Evolutionary conservation across 495 filamentous ascomycete genomes (phyloP).

Genomic region (Penicilliopsis zonata): DNA sequence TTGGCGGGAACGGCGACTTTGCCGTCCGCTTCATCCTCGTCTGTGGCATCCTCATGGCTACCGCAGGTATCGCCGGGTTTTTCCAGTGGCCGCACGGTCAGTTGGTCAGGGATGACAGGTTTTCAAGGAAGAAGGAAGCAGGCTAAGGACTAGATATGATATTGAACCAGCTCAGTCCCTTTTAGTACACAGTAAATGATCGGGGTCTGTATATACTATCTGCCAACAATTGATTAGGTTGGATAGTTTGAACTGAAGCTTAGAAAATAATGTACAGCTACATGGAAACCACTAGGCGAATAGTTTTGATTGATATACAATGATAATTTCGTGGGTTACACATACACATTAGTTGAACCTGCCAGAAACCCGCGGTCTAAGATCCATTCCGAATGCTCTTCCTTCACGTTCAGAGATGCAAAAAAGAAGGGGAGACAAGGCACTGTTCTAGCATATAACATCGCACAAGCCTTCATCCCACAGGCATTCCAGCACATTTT

Average conservation of each 20-base stretch:
- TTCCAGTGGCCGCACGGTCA: conserved; percentile 5
- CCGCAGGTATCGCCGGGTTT: conserved; percentile 12
- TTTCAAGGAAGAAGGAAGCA: too few species aligned
- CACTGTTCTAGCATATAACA: not conserved
- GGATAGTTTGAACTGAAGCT: too few species aligned
- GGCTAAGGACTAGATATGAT: too few species aligned
- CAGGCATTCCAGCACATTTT: not conserved
- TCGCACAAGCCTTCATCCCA: not conserved
- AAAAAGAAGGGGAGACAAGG: not conserved
- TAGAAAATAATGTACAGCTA: too few species aligned
- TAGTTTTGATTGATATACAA: conserved; percentile 34
- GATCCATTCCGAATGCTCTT: conserved; percentile 1
- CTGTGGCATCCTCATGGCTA: conserved; percentile 21
- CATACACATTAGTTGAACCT: conserved; percentile 16
- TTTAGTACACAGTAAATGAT: too few species aligned
- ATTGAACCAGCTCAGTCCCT: too few species aligned
- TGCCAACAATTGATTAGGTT: too few species aligned
- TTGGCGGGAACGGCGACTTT: conserved; percentile 20
- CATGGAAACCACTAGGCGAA: too few species aligned
- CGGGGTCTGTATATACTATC: too few species aligned
- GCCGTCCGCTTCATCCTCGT: conserved; percentile 34
- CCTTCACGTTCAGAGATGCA: not conserved
- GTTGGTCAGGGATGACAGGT: conserved; percentile 1
- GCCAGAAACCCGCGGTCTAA: not conserved
- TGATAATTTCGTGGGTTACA: conserved; percentile 17